A percentile compares a stretch with the other conserved stretches of the same genome.
These are phyloP conservation scores for Apostasia ramifera DNA, from an alignment of 106 monocot species.

Conservation along the genomic window DNA sequence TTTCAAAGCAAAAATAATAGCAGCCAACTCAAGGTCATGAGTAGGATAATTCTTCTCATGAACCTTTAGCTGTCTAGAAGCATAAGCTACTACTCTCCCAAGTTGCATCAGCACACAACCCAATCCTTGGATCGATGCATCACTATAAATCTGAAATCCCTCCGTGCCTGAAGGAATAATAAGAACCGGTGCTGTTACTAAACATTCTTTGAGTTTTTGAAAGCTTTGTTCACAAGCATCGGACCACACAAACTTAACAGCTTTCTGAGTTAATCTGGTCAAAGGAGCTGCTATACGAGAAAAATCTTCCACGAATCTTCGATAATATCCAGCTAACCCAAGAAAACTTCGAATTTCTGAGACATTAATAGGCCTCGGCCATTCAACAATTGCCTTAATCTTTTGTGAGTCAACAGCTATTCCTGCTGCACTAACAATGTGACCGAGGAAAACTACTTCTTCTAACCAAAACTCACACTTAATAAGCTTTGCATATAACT, in stretches of 20 bases:
- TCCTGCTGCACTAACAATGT: neutral
- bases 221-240: neutral
- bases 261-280: neutral
- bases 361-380: neutral
- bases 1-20: neutral
- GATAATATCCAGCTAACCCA: slow-evolving; percentile 3
- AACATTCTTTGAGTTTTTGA: neutral
- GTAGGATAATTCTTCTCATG: neutral
- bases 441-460: neutral
- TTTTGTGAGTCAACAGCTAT: neutral
- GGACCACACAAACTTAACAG: neutral
- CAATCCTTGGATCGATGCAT: neutral
- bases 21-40: neutral
- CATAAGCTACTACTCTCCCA: neutral
- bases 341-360: slow-evolving; percentile 3
- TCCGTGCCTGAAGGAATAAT: neutral
- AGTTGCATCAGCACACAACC: neutral
- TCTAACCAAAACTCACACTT: slow-evolving; percentile 4
- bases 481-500: too few species aligned
- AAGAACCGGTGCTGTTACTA: neutral
- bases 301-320: neutral
- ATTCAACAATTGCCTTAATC: neutral
- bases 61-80: neutral
- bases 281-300: neutral
- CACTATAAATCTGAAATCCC: neutral